Evolutionary conservation across 225 moss, liverwort and hornwort genomes (phyloP).

Genomic region (Bryum argenteum): DNA sequence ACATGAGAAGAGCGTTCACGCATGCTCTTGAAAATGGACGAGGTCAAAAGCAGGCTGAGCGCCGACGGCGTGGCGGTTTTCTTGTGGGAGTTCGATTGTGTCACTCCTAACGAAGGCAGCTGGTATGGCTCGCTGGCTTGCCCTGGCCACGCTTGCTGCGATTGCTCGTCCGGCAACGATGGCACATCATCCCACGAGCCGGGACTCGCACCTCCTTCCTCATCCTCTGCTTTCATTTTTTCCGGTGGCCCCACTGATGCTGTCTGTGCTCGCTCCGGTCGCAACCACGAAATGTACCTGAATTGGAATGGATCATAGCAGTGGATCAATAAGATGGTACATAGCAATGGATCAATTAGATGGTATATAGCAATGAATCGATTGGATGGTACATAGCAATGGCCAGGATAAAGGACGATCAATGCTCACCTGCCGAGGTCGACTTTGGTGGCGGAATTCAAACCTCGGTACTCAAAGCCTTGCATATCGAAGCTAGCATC

Average conservation of each 20-base stretch:
- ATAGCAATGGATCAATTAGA: no score
- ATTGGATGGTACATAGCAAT: background rate
- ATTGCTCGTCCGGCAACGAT: conserved; percentile 47
- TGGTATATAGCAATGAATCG: background rate
- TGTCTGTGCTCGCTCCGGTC: conserved; percentile 57
- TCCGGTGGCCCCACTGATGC: conserved; percentile 16
- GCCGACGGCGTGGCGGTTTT: conserved; percentile 59
- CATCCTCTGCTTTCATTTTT: conserved; percentile 29
- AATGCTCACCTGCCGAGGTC: conserved; percentile 68
- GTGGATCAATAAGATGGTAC: background rate
- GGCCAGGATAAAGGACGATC: background rate
- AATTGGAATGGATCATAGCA: no score
- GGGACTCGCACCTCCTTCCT: conserved; percentile 46
- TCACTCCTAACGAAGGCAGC: conserved; percentile 56
- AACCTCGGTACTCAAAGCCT: conserved; percentile 74
- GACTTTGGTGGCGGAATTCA: conserved; percentile 64
- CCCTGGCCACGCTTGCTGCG: conserved; percentile 59
- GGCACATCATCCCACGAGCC: conserved; percentile 56
- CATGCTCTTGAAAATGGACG: conserved; percentile 86
- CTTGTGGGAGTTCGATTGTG: conserved; percentile 39
- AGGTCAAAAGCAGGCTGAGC: conserved; percentile 71
- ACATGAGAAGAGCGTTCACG: conserved; percentile 57
- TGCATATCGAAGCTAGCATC: conserved; percentile 66
- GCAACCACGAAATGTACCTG: conserved; percentile 70
- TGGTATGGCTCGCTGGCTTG: conserved; percentile 77